A percentile compares a stretch with the other conserved stretches of the same genome.
phyloP scores from a whole-genome alignment of 2,329 filamentous ascomycete genomes.

The Fusarium keratoplasticum region DNA sequence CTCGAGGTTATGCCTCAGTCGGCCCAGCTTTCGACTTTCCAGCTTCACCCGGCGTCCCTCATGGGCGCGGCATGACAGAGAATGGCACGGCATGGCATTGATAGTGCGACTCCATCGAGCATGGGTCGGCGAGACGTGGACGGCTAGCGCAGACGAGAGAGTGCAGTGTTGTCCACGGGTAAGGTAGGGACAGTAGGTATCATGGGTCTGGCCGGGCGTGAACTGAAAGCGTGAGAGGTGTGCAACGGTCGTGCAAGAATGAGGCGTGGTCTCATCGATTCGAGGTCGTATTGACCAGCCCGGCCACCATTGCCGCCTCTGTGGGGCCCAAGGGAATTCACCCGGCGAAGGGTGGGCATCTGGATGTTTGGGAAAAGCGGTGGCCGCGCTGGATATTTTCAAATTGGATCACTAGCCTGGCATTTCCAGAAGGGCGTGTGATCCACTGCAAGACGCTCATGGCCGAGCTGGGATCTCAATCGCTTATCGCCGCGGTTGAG shows the following conservation, averaged over 20 bases:
- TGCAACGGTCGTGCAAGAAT: constrained; percentile 24
- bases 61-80: constrained; percentile 32
- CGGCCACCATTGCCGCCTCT: constrained; percentile 31
- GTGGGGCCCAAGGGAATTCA: constrained; percentile 43
- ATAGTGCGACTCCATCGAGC: constrained; percentile 36
- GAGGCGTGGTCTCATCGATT: constrained; percentile 23
- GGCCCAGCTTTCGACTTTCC: neutral
- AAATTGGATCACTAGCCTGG: neutral
- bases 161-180: neutral
- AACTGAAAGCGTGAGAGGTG: constrained; percentile 3
- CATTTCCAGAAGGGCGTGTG: neutral
- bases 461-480: constrained; percentile 20
- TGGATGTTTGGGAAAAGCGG: constrained; percentile 12
- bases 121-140: constrained; percentile 20
- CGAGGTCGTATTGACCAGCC: constrained; percentile 21
- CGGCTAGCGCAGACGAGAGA: constrained; percentile 2
- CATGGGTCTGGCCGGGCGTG: constrained; percentile 33
- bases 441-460: constrained; percentile 1
- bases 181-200: constrained; percentile 11
- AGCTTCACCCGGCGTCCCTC: constrained; percentile 23
- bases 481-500: constrained; percentile 20
- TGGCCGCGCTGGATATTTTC: constrained; percentile 7
- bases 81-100: constrained; percentile 28
- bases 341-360: constrained; percentile 37
- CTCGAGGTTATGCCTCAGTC: constrained; percentile 2